phyloP scores from a whole-genome alignment of 2,329 filamentous ascomycete species.

The Talaromyces sp. region DNA sequence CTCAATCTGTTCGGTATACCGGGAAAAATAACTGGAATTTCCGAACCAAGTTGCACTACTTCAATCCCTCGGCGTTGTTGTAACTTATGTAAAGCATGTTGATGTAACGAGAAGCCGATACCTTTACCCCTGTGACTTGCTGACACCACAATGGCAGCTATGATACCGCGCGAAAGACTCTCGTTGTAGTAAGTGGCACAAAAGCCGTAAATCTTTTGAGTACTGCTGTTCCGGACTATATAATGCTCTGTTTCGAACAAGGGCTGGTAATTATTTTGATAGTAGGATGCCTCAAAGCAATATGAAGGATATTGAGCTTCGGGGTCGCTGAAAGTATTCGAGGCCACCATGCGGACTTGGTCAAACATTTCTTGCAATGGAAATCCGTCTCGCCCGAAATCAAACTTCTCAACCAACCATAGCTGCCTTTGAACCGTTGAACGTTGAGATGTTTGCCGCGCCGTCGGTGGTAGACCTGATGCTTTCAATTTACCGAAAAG shows the following conservation, averaged over 20 bases:
- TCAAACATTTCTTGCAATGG: conserved; percentile 12
- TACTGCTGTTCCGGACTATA: conserved; percentile 13
- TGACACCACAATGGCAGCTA: conserved; percentile 13
- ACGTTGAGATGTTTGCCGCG: conserved; percentile 1
- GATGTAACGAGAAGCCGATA: conserved; percentile 12
- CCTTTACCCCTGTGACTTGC: conserved; percentile 9
- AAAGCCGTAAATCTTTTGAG: conserved; percentile 13
- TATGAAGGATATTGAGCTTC: conserved; percentile 15
- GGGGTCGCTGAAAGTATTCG: conserved; percentile 14
- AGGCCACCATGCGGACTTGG: conserved; percentile 12
- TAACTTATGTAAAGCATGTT: conserved; percentile 9
- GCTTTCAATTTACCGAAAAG: conserved; percentile 12
- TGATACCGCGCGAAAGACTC: conserved; percentile 6
- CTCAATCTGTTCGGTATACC: conserved; percentile 13
- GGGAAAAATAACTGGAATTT: conserved; percentile 11
- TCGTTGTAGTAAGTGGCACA: conserved; percentile 12
- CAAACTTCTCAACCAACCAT: conserved; percentile 13
- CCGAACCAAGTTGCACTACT: conserved; percentile 11
- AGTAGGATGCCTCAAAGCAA: conserved; percentile 12
- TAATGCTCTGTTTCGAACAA: conserved; percentile 8
- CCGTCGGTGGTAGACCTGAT: conserved; percentile 6
- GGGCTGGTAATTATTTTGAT: conserved; percentile 5
- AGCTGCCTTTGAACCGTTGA: conserved; percentile 5
- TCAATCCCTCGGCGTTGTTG: conserved; percentile 5
- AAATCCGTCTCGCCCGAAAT: conserved; percentile 4